Evolutionary conservation across 495 filamentous ascomycete genomes (phyloP), one percentile per base, ranked within the genome.

Genomic region (Alectoria sarmentosa): DNA sequence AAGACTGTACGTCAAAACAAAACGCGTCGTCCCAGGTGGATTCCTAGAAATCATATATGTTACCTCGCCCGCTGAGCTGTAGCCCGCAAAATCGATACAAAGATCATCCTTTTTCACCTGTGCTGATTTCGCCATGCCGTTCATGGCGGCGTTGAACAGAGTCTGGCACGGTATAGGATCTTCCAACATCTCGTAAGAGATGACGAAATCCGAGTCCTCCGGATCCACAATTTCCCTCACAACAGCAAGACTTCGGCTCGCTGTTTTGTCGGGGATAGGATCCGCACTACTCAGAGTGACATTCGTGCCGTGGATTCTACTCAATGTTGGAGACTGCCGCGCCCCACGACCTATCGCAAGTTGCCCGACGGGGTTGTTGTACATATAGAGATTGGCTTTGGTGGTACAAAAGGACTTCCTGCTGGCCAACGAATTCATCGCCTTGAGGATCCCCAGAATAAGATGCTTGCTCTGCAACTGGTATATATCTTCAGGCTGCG

Each of bases 221-320:
- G 30, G 52, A 9, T 34, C 30, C 17, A 55, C 30, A 5, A 55
- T 55, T 3, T 19, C 5, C 1, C 17, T 21, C 15, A 0, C 8
- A 15, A 8, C 28, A 34, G 9, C 2, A 34, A 34, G 30, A 17
- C 7, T 32, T 17, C 52, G 14, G 30, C 52, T 55, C 52, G 13
- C 6, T 17, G 4, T 19, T 1, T 0, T 3, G 10, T 21, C 13
- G 7, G 0, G 4, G 4, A 3, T 34, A 23, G 15, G 15, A n/a
- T 19, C 10, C 5, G 6, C 8, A 19, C 10, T 17, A 34, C 1
- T 7, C 1, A 34, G 6, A 11, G 10, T 34, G 3, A 55, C 3
- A 3, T 55, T 32, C 5, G 19, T 14, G 14, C 4, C 28, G 19
- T 32, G 8, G 10, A 30, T 1, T 17, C 5, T 0, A n/a, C n/a